Conservation (phyloP, 2,329 filamentous ascomycete genomes). For the Didymellaceae sp. region DNA sequence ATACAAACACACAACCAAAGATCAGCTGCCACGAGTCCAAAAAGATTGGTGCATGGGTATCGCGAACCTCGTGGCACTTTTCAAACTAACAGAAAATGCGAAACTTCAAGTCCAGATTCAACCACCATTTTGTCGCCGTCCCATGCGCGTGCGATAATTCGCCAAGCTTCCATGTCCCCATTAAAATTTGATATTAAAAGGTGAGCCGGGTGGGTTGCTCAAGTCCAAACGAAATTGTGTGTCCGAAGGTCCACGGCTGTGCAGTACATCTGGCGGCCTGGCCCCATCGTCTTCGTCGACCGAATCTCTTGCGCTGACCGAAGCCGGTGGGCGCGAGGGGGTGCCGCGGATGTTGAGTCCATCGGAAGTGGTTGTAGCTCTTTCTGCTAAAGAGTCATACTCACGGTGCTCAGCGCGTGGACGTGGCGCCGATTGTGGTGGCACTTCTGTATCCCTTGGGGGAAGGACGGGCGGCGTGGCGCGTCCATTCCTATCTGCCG, state of each 20-base stretch:
- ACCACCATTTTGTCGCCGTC: slow-evolving; percentile 26
- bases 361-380: slow-evolving; percentile 39
- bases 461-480: slow-evolving; percentile 40
- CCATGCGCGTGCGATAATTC: slow-evolving; percentile 26
- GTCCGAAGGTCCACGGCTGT: slow-evolving; percentile 40
- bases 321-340: slow-evolving; percentile 34
- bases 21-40: slow-evolving; percentile 39
- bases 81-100: slow-evolving; percentile 35
- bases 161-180: slow-evolving; percentile 16
- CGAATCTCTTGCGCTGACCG: slow-evolving; percentile 30
- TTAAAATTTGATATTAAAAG: slow-evolving; percentile 49
- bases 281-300: slow-evolving; percentile 41
- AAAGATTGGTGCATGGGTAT: slow-evolving; percentile 42
- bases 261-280: slow-evolving; percentile 45
- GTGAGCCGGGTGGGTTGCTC: slow-evolving; percentile 45
- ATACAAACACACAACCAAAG: slow-evolving; percentile 29
- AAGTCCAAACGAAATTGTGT: slow-evolving; percentile 45
- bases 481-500: slow-evolving; percentile 43
- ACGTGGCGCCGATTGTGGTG: slow-evolving; percentile 22
- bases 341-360: slow-evolving; percentile 29
- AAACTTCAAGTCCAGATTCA: slow-evolving; percentile 33
- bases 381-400: slow-evolving; percentile 38
- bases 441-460: slow-evolving; percentile 11
- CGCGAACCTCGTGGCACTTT: slow-evolving; percentile 41
- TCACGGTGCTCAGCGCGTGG: slow-evolving; percentile 30